A percentile compares a stretch with the other conserved stretches of the same genome.
Conservation (phyloP, 345 rosid species). For the Eucalyptus leucophloia region DNA sequence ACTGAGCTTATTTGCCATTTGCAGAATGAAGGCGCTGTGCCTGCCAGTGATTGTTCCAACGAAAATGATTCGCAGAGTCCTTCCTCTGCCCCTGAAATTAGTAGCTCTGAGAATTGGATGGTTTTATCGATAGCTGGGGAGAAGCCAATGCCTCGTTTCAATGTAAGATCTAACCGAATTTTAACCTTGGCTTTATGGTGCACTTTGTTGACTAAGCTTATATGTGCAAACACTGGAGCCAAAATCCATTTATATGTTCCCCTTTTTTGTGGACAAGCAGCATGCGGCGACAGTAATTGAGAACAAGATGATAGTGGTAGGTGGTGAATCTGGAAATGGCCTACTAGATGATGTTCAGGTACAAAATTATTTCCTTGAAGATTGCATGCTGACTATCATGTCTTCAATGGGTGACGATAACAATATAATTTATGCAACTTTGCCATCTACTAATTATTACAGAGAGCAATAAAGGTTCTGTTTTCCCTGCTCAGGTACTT, state of each 20-base stretch:
- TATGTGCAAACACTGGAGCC: neutral
- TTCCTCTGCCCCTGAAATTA: constrained; percentile 26
- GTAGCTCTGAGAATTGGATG: constrained; percentile 78
- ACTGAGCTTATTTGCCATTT: neutral
- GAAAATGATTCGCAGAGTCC: constrained; percentile 40
- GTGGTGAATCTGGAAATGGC: constrained; percentile 85
- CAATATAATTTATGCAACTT: neutral
- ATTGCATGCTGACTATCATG: neutral
- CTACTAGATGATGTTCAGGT: constrained; percentile 96
- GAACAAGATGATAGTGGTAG: constrained; percentile 92
- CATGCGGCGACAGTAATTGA: constrained; percentile 88
- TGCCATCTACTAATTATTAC: neutral
- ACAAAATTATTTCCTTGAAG: neutral
- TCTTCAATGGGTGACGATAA: neutral
- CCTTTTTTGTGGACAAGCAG: constrained; percentile 19
- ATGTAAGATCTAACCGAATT: constrained; percentile 22
- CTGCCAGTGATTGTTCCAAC: constrained; percentile 33
- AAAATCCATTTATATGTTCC: neutral
- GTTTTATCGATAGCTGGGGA: constrained; percentile 64
- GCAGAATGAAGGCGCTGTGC: constrained; percentile 39
- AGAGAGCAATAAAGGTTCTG: neutral
- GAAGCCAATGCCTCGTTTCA: constrained; percentile 72
- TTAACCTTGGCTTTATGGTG: neutral
- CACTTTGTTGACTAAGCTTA: neutral
- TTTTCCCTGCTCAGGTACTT: constrained; percentile 38